Percentiles rank a stretch among this genome's conserved stretches.
Evolutionary conservation across 2,329 filamentous ascomycete species (phyloP).

Genomic region (Penicillium sp.): DNA sequence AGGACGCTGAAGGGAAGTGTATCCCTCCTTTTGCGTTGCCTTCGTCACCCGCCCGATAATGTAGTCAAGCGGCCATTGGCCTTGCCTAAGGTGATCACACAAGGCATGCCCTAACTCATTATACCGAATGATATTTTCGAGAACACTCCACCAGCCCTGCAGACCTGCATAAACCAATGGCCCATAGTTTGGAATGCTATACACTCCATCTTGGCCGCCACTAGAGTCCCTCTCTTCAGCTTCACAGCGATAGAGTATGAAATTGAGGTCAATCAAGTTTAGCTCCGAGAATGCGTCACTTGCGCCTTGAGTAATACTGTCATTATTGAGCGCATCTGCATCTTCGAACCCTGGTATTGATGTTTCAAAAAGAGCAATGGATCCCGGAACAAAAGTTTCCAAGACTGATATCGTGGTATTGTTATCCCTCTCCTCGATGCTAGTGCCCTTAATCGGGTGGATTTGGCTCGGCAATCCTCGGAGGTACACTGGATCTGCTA

Average conservation of each 20-base stretch:
- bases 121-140: constrained; percentile 81
- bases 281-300: constrained; percentile 77
- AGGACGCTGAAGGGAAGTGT: constrained; percentile 66
- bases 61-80: constrained; percentile 92
- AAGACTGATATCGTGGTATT: constrained; percentile 81
- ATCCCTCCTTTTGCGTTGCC: constrained; percentile 67
- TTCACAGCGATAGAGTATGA: constrained; percentile 87
- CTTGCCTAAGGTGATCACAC: constrained; percentile 88
- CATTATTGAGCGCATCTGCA: constrained; percentile 80
- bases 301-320: constrained; percentile 76
- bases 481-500: constrained; percentile 72
- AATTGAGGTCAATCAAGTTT: constrained; percentile 84
- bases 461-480: constrained; percentile 85
- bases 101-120: constrained; percentile 93
- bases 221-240: constrained; percentile 84
- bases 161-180: constrained; percentile 91
- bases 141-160: constrained; percentile 97
- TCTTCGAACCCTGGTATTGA: constrained; percentile 91
- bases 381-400: constrained; percentile 86
- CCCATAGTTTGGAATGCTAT: constrained; percentile 82
- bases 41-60: constrained; percentile 78
- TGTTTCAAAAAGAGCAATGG: constrained; percentile 93
- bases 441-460: constrained; percentile 73
- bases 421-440: constrained; percentile 71
- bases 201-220: constrained; percentile 80